Conservation (phyloP, 139 green algal species). For the Chlamydomonas urium region DNA sequence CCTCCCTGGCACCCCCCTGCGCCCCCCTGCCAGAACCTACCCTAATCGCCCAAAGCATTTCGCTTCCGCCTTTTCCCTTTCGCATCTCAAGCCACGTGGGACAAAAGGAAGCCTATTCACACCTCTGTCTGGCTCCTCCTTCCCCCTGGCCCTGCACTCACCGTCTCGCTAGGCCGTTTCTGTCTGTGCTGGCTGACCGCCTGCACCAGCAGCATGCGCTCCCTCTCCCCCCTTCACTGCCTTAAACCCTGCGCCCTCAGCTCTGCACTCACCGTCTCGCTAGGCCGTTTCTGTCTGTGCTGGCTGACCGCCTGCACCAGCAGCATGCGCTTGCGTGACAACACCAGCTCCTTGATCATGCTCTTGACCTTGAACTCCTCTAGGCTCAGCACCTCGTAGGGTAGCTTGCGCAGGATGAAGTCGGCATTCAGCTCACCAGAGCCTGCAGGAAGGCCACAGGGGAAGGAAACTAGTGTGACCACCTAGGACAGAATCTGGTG, state of each 20-base stretch:
- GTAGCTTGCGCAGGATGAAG: conserved; percentile 69
- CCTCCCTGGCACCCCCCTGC: too few relatives aligned
- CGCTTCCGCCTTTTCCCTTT: too few relatives aligned
- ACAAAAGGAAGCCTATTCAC: too few relatives aligned
- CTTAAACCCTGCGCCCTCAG: too few relatives aligned
- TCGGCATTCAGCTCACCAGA: conserved; percentile 65
- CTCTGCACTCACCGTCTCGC: neutral
- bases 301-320: conserved; percentile 72
- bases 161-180: conserved; percentile 41
- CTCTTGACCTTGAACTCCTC: conserved; percentile 33
- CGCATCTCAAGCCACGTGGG: too few relatives aligned
- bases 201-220: conserved; percentile 80
- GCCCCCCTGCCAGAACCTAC: too few relatives aligned
- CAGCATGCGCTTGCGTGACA: conserved; percentile 60
- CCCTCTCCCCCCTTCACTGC: too few relatives aligned
- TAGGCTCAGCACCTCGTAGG: conserved; percentile 16
- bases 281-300: conserved; percentile 67
- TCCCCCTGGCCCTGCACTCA: neutral
- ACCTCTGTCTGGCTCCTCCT: too few relatives aligned
- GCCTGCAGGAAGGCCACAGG: conserved; percentile 10
- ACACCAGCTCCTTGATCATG: conserved; percentile 58
- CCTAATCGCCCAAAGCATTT: too few relatives aligned
- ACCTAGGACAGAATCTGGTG: too few relatives aligned
- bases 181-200: conserved; percentile 62
- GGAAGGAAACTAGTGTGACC: too few relatives aligned